phyloP scores from a whole-genome alignment of 176 grass and related monocot species.

The Bolboschoenus planiculmis region DNA sequence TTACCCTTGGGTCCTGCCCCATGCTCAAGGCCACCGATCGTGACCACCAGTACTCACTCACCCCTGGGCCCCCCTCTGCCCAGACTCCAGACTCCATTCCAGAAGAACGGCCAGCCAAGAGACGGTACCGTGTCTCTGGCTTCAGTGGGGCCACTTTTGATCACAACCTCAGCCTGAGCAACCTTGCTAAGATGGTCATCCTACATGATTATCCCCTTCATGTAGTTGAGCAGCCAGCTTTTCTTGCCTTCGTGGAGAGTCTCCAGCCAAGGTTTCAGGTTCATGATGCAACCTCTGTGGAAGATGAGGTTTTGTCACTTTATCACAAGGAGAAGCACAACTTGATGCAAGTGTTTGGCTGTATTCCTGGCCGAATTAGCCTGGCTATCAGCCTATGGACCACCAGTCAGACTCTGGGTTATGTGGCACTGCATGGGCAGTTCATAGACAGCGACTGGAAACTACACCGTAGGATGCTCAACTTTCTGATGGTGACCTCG shows the following conservation, averaged over 20 bases:
- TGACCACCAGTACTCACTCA: slow-evolving; percentile 15
- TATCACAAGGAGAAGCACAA: slow-evolving; percentile 36
- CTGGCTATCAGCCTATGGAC: slow-evolving; percentile 31
- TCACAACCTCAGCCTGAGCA: slow-evolving; percentile 27
- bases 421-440: slow-evolving; percentile 40
- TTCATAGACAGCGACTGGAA: slow-evolving; percentile 52
- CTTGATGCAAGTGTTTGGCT: slow-evolving; percentile 16
- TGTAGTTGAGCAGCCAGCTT: slow-evolving; percentile 37
- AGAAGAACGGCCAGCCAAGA: slow-evolving; percentile 36
- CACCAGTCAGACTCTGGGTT: slow-evolving; percentile 46
- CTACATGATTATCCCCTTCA: slow-evolving; percentile 45
- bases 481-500: slow-evolving; percentile 32
- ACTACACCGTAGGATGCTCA: slow-evolving; percentile 48
- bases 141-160: slow-evolving; percentile 48
- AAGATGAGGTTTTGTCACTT: slow-evolving; percentile 32
- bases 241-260: slow-evolving; percentile 38
- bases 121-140: slow-evolving; percentile 48
- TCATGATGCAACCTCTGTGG: slow-evolving; percentile 6
- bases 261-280: slow-evolving; percentile 41
- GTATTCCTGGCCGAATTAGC: slow-evolving; percentile 41
- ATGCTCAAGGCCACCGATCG: slow-evolving; percentile 32
- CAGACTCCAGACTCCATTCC: slow-evolving; percentile 18
- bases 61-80: slow-evolving; percentile 19
- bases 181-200: slow-evolving; percentile 51
- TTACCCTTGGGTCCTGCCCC: slow-evolving; percentile 57